Percentiles rank a stretch among this genome's conserved stretches.
phyloP scores from a whole-genome alignment of 1,284 basidiomycete genomes.

The Amylostereum areolatum region DNA sequence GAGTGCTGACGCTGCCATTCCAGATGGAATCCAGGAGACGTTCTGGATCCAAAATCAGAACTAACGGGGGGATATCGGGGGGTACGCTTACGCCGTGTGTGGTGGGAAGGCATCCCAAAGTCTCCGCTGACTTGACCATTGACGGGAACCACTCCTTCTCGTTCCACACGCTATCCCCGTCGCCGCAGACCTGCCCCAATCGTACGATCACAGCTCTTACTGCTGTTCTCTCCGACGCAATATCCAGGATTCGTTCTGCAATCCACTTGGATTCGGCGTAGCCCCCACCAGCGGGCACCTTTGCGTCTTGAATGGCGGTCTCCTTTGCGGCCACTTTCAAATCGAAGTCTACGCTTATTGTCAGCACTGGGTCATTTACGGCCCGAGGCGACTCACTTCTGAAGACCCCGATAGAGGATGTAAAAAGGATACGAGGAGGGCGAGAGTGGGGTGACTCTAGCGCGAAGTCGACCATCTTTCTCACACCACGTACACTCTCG shows the following conservation, averaged over 20 bases:
- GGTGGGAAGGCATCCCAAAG: background rate
- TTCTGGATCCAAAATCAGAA: conserved; percentile 9
- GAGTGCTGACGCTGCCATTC: conserved; percentile 17
- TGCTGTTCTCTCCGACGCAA: conserved; percentile 11
- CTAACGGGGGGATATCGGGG: conserved; percentile 2
- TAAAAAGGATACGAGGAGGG: conserved; percentile 24
- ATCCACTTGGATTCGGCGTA: conserved; percentile 37
- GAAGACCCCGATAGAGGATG: conserved; percentile 27
- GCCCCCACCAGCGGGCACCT: conserved; percentile 25
- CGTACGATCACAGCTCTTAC: conserved; percentile 28
- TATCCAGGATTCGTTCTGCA: conserved; percentile 24
- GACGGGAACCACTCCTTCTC: conserved; percentile 38
- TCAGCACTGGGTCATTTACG: too few species aligned
- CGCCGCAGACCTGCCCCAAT: conserved; percentile 39
- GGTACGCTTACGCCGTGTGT: conserved; percentile 1
- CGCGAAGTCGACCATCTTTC: conserved; percentile 18
- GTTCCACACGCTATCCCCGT: conserved; percentile 32
- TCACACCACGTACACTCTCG: conserved; percentile 13
- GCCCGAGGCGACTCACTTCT: background rate
- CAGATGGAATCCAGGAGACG: conserved; percentile 20
- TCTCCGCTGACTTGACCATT: conserved; percentile 20
- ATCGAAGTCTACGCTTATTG: too few species aligned
- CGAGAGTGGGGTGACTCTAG: conserved; percentile 17
- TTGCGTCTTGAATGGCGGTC: conserved; percentile 11
- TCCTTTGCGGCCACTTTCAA: too few species aligned